Evolutionary conservation across 140 eudicot genomes (phyloP).

Genomic region (Bidens hawaiensis): DNA sequence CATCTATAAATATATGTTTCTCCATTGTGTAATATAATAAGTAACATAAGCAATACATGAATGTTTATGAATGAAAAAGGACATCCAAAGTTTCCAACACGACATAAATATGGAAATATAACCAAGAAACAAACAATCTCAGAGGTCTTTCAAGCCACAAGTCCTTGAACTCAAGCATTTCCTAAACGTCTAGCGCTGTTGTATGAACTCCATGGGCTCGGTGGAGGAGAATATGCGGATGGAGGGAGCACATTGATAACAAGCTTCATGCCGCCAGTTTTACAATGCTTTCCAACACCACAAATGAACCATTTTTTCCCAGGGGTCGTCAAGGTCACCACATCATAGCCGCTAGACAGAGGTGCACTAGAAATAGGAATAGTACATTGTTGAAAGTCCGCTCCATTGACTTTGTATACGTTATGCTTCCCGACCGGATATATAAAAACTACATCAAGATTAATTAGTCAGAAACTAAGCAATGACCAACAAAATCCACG

Average conservation of each 20-base stretch:
- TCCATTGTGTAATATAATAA: no score
- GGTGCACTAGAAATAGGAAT: slow-evolving; percentile 8
- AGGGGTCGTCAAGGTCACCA: slow-evolving; percentile 30
- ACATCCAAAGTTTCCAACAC: no score
- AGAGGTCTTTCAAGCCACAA: no score
- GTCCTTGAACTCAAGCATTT: no score
- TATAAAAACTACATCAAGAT: slow-evolving; percentile 31
- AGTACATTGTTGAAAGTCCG: slow-evolving; percentile 29
- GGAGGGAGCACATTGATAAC: slow-evolving; percentile 31
- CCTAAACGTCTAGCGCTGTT: no score
- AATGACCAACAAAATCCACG: background rate
- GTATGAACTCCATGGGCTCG: no score
- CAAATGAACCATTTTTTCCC: slow-evolving; percentile 54
- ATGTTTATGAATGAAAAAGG: no score
- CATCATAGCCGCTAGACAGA: slow-evolving; percentile 27
- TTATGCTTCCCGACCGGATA: slow-evolving; percentile 22
- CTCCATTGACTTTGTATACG: slow-evolving; percentile 24
- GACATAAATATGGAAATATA: no score
- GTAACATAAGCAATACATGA: no score
- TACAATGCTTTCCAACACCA: slow-evolving; percentile 38
- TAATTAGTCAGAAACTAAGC: background rate
- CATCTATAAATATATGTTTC: no score
- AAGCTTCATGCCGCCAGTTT: slow-evolving; percentile 34
- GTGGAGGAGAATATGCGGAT: slow-evolving; percentile 14
- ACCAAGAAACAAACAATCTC: no score